phyloP scores from a whole-genome alignment of 805 yeast genomes.

The Monosporozyma siamensis region DNA sequence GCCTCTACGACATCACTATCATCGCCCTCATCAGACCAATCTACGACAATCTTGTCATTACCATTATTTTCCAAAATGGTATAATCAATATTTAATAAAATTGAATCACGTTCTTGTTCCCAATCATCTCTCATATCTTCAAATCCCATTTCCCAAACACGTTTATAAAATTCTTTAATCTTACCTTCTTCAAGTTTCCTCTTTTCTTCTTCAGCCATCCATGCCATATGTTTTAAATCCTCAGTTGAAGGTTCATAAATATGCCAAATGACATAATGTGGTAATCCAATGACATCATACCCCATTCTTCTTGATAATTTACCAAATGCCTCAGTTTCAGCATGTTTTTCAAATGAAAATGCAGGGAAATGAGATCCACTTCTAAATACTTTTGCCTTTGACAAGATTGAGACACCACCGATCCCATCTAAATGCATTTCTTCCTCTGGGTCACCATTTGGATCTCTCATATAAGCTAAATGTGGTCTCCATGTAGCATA shows the following conservation, averaged over 20 bases:
- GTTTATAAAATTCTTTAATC: constrained; percentile 54
- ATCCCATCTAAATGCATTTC: constrained; percentile 93
- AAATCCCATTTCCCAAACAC: constrained; percentile 70
- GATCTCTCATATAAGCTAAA: constrained; percentile 87
- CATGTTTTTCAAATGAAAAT: constrained; percentile 89
- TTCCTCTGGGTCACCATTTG: constrained; percentile 88
- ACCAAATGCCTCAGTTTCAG: constrained; percentile 97
- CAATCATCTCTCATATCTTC: constrained; percentile 66
- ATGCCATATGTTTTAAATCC: constrained; percentile 79
- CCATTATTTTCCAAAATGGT: constrained; percentile 28
- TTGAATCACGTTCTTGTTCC: constrained; percentile 58
- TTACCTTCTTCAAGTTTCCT: constrained; percentile 54
- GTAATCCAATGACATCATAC: constrained; percentile 76
- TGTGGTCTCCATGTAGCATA: constrained; percentile 98
- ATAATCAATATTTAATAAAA: constrained; percentile 67
- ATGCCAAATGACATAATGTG: constrained; percentile 95
- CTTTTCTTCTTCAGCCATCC: constrained; percentile 77
- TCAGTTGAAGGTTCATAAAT: constrained; percentile 92
- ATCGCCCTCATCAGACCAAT: constrained; percentile 55
- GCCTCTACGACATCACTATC: constrained; percentile 3
- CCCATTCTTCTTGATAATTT: constrained; percentile 83
- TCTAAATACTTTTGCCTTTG: constrained; percentile 80
- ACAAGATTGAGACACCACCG: constrained; percentile 90
- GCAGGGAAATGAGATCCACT: constrained; percentile 94
- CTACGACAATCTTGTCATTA: constrained; percentile 33